Conservation (phyloP, 2,329 filamentous ascomycete genomes). For the Cladosporium sphaerospermum region DNA sequence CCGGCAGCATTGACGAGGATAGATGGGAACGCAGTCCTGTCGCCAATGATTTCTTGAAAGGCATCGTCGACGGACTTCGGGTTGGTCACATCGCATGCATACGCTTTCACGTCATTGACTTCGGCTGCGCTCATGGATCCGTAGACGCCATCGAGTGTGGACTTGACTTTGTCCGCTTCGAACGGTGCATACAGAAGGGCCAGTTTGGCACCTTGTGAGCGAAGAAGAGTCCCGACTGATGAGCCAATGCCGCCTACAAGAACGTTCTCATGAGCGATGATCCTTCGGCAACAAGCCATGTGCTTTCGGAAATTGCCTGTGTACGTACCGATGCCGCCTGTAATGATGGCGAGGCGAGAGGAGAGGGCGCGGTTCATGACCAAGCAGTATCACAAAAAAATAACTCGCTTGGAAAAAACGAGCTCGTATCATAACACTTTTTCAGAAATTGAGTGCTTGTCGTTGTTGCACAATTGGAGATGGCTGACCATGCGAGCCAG, state of each 20-base stretch:
- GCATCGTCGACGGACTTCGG: conserved; percentile 24
- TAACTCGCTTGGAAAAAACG: too few relatives aligned
- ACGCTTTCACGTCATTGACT: conserved; percentile 21
- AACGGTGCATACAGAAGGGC: conserved; percentile 45
- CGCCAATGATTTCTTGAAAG: conserved; percentile 23
- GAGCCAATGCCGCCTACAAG: conserved; percentile 37
- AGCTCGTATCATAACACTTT: too few relatives aligned
- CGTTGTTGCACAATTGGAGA: too few relatives aligned
- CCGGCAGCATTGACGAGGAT: conserved; percentile 33
- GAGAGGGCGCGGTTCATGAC: conserved; percentile 24
- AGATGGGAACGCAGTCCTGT: conserved; percentile 24
- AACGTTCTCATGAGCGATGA: background rate
- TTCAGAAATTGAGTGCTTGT: too few relatives aligned
- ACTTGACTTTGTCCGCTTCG: conserved; percentile 34
- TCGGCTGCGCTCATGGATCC: conserved; percentile 15
- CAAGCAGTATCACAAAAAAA: background rate
- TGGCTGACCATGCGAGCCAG: too few relatives aligned
- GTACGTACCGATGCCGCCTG: conserved; percentile 37
- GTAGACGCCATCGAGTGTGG: conserved; percentile 34
- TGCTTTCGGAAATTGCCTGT: background rate
- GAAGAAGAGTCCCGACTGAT: conserved; percentile 37
- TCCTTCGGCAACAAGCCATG: background rate
- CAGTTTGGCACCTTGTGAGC: conserved; percentile 36
- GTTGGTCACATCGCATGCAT: conserved; percentile 33
- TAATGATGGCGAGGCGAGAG: conserved; percentile 37